Conservation (phyloP, 73 alveolate species). For the Paramecium bursaria region DNA sequence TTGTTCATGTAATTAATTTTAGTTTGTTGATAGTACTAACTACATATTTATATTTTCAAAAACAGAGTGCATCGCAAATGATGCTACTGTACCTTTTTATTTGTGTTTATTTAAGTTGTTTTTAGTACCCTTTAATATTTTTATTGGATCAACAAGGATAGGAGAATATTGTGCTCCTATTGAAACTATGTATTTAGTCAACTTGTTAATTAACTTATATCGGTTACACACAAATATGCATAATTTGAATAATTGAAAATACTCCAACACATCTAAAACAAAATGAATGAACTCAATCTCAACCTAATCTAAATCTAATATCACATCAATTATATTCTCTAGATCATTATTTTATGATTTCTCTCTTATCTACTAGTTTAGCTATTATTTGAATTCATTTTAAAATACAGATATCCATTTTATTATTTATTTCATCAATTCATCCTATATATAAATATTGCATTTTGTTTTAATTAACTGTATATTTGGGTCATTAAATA, state of each 20-base stretch:
- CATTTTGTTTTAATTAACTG: conserved; percentile 65
- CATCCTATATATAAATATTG: conserved; percentile 84
- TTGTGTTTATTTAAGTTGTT: no score
- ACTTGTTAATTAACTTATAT: conserved; percentile 73
- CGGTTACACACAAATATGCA: conserved; percentile 86
- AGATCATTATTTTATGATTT: conserved; percentile 11
- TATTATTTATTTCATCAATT: conserved; percentile 79
- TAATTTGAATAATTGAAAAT: conserved; percentile 79
- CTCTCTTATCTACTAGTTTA: conserved; percentile 32
- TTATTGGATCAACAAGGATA: no score
- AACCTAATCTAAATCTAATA: conserved; percentile 80
- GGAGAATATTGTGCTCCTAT: no score
- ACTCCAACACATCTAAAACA: conserved; percentile 81
- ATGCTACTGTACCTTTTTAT: no score
- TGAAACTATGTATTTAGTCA: conserved; percentile 77
- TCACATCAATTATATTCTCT: conserved; percentile 58
- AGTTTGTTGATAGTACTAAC: no score
- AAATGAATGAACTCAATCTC: conserved; percentile 75
- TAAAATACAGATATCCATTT: conserved; percentile 80
- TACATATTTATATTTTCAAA: no score
- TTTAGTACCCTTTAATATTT: no score
- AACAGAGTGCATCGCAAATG: no score
- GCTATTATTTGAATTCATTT: conserved; percentile 72
- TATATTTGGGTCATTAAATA: not conserved
- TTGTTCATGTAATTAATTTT: no score